These are phyloP conservation scores for Coelastrella sp. DNA, from an alignment of 139 green algal species.

Conservation along the genomic window DNA sequence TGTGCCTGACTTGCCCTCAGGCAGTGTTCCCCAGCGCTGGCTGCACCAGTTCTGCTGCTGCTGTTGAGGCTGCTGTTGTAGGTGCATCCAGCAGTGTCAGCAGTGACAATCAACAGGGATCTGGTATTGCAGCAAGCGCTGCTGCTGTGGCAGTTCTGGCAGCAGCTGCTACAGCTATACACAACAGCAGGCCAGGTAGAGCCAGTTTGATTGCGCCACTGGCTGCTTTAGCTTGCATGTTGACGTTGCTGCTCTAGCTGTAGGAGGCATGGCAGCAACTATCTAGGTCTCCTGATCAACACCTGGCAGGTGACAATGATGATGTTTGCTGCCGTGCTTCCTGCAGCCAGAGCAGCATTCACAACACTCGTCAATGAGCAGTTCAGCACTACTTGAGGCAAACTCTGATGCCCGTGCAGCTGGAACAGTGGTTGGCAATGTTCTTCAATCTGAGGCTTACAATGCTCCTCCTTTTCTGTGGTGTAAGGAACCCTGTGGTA, in stretches of 20 bases:
- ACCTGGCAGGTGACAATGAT: not conserved
- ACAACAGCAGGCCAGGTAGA: not conserved
- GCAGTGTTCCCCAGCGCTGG: too few relatives aligned
- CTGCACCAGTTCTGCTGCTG: not conserved
- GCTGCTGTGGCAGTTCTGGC: not conserved
- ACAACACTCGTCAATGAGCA: not conserved
- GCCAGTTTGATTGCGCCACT: not conserved
- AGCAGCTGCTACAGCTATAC: not conserved
- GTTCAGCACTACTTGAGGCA: not conserved
- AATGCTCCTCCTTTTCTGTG: too few relatives aligned
- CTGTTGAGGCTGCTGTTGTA: not conserved
- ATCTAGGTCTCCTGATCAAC: too few relatives aligned
- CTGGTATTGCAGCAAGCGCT: not conserved
- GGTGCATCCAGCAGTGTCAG: not conserved
- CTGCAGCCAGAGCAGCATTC: not conserved
- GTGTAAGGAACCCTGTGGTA: too few relatives aligned
- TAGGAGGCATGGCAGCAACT: too few relatives aligned
- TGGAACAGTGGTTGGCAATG: not conserved
- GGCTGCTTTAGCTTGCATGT: too few relatives aligned
- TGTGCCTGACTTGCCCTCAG: not conserved
- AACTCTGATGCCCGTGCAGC: not conserved
- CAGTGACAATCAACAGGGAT: not conserved
- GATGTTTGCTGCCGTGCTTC: not conserved
- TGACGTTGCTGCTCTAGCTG: too few relatives aligned
- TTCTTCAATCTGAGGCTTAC: too few relatives aligned